Evolutionary conservation across 2,329 filamentous ascomycete genomes (phyloP).

Genomic region (Cordyceps pruinosa): DNA sequence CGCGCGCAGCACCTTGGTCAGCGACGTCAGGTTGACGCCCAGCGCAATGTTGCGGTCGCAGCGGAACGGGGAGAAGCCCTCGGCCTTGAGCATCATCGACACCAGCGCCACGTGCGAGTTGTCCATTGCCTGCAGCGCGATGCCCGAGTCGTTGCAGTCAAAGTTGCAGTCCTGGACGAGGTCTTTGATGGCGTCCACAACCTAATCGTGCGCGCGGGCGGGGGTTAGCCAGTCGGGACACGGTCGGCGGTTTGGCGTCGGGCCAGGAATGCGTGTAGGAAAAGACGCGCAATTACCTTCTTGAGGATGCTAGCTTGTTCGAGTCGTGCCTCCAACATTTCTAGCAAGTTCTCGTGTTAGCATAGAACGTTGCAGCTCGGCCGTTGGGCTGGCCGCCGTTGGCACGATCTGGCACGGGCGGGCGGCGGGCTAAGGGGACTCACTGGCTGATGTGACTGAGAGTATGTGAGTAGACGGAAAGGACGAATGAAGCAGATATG

Average conservation of each 20-base stretch:
- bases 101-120: slow-evolving; percentile 99
- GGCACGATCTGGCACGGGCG: background rate
- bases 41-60: slow-evolving; percentile 99
- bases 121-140: slow-evolving; percentile 98
- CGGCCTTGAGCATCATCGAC: slow-evolving; percentile 96
- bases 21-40: slow-evolving; percentile 90
- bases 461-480: background rate
- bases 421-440: background rate
- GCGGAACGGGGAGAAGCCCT: slow-evolving; percentile 89
- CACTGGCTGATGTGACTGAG: slow-evolving; percentile 1
- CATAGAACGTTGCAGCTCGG: background rate
- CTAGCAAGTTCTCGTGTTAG: slow-evolving; percentile 22
- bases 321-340: slow-evolving; percentile 93
- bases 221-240: slow-evolving; percentile 16
- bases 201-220: slow-evolving; percentile 41
- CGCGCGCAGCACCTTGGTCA: slow-evolving; percentile 94
- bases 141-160: slow-evolving; percentile 99
- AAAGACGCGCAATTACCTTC: slow-evolving; percentile 55
- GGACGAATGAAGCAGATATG: too few species aligned
- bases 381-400: background rate
- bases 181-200: slow-evolving; percentile 98
- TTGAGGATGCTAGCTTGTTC: slow-evolving; percentile 91
- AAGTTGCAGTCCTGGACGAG: slow-evolving; percentile 99
- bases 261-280: background rate
- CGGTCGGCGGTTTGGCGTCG: background rate